Evolutionary conservation across 2,329 filamentous ascomycete genomes (phyloP).

Genomic region (Fusarium cicatricum): DNA sequence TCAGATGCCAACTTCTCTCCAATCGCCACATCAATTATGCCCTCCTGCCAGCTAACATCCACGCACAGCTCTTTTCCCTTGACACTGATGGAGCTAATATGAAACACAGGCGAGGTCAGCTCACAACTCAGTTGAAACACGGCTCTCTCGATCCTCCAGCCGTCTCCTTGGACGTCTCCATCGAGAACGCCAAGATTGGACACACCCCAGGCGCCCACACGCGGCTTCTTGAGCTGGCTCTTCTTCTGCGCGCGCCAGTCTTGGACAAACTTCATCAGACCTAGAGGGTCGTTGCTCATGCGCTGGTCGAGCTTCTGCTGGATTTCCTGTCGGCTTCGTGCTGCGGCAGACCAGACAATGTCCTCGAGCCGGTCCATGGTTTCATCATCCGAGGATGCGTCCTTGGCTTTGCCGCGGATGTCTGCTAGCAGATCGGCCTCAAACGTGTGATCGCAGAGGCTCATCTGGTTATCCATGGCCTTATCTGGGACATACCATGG

Average conservation of each 20-base stretch:
- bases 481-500: conserved; percentile 29
- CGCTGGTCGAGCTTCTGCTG: conserved; percentile 27
- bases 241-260: conserved; percentile 37
- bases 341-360: conserved; percentile 22
- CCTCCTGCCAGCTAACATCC: conserved; percentile 39
- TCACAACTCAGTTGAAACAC: conserved; percentile 36
- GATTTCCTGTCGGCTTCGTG: conserved; percentile 20
- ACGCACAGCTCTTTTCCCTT: conserved; percentile 35
- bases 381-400: conserved; percentile 9
- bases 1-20: conserved; percentile 33
- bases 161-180: conserved; percentile 8
- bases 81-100: conserved; percentile 34
- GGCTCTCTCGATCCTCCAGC: conserved; percentile 37
- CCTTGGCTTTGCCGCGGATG: conserved; percentile 29
- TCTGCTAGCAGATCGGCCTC: conserved; percentile 14
- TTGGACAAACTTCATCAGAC: conserved; percentile 36
- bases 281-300: conserved; percentile 35
- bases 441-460: conserved; percentile 22
- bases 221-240: conserved; percentile 33
- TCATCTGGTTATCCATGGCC: conserved; percentile 33
- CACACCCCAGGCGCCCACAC: conserved; percentile 33
- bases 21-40: conserved; percentile 26
- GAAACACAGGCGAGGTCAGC: conserved; percentile 31
- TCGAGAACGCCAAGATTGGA: conserved; percentile 43
- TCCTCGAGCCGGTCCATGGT: conserved; percentile 25